phyloP scores from a whole-genome alignment of 768 basidiomycete genomes.

The Termitomyces sp. region DNA sequence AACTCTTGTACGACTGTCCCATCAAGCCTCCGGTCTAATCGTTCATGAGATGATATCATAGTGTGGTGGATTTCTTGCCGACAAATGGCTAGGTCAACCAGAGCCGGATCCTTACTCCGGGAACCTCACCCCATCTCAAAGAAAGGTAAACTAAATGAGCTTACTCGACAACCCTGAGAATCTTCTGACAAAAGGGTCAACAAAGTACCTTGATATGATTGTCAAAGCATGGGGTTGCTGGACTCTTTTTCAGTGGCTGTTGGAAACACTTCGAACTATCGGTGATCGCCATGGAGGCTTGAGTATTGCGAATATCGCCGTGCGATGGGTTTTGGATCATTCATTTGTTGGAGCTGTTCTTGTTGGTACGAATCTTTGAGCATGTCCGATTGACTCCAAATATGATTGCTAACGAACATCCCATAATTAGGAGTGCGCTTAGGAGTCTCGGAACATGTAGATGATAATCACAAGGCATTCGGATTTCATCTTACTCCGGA shows the following conservation, averaged over 20 bases:
- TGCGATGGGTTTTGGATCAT: constrained; percentile 81
- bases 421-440: constrained; percentile 54
- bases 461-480: constrained; percentile 64
- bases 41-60: constrained; percentile 24
- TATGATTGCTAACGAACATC: not conserved
- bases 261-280: constrained; percentile 53
- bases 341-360: constrained; percentile 73
- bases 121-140: constrained; percentile 71
- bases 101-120: constrained; percentile 71
- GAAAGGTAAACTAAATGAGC: constrained; percentile 48
- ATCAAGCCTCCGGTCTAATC: not conserved
- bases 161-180: not conserved
- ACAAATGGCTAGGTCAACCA: constrained; percentile 62
- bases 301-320: constrained; percentile 75
- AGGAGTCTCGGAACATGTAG: constrained; percentile 68
- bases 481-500: constrained; percentile 47
- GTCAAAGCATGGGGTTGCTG: constrained; percentile 74
- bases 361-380: constrained; percentile 45
- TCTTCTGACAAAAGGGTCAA: constrained; percentile 4
- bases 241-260: constrained; percentile 66
- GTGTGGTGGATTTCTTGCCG: constrained; percentile 82
- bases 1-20: constrained; percentile 51
- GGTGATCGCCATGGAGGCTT: constrained; percentile 60
- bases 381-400: not conserved
- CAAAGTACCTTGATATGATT: constrained; percentile 81